A percentile compares a stretch with the other conserved stretches of the same genome.
Conservation (phyloP, 78 protist genomes). For the Anaeramoeba flamelloides region DNA sequence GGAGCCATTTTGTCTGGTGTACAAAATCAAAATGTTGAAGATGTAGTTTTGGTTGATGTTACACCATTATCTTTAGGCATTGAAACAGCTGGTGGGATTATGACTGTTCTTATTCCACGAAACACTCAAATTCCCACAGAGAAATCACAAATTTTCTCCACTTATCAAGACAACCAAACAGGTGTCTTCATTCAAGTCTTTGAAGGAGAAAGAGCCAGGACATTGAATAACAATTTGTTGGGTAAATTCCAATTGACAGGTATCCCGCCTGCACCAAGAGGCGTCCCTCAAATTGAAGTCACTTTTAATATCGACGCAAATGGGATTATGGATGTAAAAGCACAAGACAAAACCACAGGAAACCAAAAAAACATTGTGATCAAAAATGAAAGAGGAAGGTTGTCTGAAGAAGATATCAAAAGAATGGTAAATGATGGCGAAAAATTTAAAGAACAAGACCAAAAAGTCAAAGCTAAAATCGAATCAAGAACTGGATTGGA, state of each 20-base stretch:
- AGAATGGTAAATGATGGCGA: constrained; percentile 17
- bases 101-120: too few relatives aligned
- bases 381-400: neutral
- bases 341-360: too few relatives aligned
- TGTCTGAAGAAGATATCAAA: neutral
- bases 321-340: too few relatives aligned
- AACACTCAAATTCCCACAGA: too few relatives aligned
- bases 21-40: too few relatives aligned
- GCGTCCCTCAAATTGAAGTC: too few relatives aligned
- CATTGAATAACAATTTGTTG: constrained; percentile 18
- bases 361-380: too few relatives aligned
- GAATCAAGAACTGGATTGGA: neutral
- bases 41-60: neutral
- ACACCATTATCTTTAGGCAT: neutral
- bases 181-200: neutral
- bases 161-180: neutral
- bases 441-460: constrained; percentile 12
- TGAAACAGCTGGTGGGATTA: too few relatives aligned
- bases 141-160: constrained; percentile 19
- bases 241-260: neutral
- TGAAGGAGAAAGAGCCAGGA: constrained; percentile 11
- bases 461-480: constrained; percentile 3
- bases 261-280: too few relatives aligned
- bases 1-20: constrained; percentile 73
- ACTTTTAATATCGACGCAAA: too few relatives aligned